A percentile compares a stretch with the other conserved stretches of the same genome.
phyloP scores from a whole-genome alignment of 306 rosid genomes.

The Fragaria ananassa region DNA sequence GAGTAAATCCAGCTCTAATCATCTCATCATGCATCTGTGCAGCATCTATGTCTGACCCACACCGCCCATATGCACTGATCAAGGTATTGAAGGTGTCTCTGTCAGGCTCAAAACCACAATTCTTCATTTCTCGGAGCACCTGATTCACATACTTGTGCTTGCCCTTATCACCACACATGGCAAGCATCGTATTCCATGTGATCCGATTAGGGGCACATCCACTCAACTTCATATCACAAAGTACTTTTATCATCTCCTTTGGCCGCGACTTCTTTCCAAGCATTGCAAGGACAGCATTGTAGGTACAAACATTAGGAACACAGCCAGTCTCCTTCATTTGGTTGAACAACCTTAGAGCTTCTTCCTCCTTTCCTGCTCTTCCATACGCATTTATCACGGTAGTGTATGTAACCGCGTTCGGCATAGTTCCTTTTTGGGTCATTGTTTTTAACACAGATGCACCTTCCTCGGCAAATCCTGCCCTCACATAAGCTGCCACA shows the following conservation, averaged over 20 bases:
- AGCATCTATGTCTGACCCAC: constrained; percentile 78
- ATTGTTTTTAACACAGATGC: constrained; percentile 73
- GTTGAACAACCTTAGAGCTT: constrained; percentile 64
- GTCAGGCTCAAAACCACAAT: constrained; percentile 90
- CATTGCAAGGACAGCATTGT: constrained; percentile 71
- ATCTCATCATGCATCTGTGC: constrained; percentile 75
- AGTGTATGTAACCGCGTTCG: constrained; percentile 86
- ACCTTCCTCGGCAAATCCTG: constrained; percentile 81
- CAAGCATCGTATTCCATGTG: constrained; percentile 95
- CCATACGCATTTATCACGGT: constrained; percentile 88
- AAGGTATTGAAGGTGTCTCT: constrained; percentile 91
- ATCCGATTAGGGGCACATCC: constrained; percentile 81
- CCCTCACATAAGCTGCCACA: constrained; percentile 81
- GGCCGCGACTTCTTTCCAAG: constrained; percentile 71
- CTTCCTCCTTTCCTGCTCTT: constrained; percentile 65
- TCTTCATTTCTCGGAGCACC: constrained; percentile 83
- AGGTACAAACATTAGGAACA: constrained; percentile 76
- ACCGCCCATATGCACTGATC: constrained; percentile 87
- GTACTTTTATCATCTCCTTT: constrained; percentile 67
- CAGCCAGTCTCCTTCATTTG: constrained; percentile 86
- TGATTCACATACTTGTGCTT: constrained; percentile 59
- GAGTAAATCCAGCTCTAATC: constrained; percentile 75
- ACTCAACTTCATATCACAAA: constrained; percentile 71
- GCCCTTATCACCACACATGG: constrained; percentile 80
- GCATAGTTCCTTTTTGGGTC: constrained; percentile 67